Evolutionary conservation across 2,329 filamentous ascomycete genomes (phyloP), one percentile per base, ranked within the genome.

Genomic region (Beauveria caledonica): DNA sequence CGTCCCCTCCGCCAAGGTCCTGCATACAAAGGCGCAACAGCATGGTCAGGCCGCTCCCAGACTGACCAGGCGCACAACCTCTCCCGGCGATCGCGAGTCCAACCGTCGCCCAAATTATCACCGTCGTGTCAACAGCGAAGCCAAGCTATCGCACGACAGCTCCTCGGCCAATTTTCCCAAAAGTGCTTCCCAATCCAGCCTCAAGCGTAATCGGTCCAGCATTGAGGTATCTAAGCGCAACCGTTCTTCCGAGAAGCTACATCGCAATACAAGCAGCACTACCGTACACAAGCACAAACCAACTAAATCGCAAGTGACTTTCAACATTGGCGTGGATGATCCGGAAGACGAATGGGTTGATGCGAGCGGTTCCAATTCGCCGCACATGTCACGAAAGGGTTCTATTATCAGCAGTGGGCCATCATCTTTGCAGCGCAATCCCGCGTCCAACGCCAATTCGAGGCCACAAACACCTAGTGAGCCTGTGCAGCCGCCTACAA

Each of bases 341-440:
- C 71, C 59, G 36, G 72, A 83, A 57, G 83, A 85, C 76, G 84
- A 84, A 74, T 87, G 85, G 85, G 82, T 87, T 46, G 85, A 88
- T 71, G 84, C 84, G 62, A 86, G 83, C 71, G 79, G 78, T 51
- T 85, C 82, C 60, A 84, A 84, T 56, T 86, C 83, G 11, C 84
- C 84, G 5, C 80, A 84, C 63, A 72, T 74, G 50, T 76, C 74
- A 56, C 72, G 74, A 60, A 76, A 76, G 64, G 72, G 78, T 27
- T 83, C 80, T 2, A 71, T 80, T 36, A 77, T 77, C 62, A 77
- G 78, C 70, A 80, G 77, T 64, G 77, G 73, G 21, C 78, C 78
- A 58, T 78, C 77, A 13, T 80, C 76, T 33, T 70, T 76, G 29
- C 78, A 74, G 65, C 73, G 58, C 15, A 40, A 54, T 19, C 45